Base-by-base conservation (phyloP, 345 rosid species). In the Schrenkiella parvula region DNA sequence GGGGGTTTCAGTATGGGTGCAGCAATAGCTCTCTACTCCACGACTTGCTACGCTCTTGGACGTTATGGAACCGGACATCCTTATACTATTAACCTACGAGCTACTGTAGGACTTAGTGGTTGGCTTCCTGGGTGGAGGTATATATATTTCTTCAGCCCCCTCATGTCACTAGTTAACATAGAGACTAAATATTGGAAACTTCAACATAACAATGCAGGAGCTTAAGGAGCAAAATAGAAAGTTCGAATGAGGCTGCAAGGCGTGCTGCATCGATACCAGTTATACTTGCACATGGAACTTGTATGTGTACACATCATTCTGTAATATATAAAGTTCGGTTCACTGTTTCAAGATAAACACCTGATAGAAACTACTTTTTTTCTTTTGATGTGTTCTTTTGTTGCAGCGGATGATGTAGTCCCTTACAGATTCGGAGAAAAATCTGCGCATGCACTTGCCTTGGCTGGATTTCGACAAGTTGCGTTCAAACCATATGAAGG, bases 1-100 rank as follows among this genome's bases (percentile, higher is more conserved):
- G 92, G 92, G 56, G 96, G 96, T 53, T 89, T 89, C 79, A 87
- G 96, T 59, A 87, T 89, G 91, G 93, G 93, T 72, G 89, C 93
- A 56, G 91, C 96, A 56, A 73, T 68, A 23, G 87, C 92, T 43
- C 88, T 87, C 28, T 80, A 85, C 79, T 87, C 92, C 50, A 85
- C 88, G 2, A 85, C 87, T 3, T 87, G 89, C 69, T 84, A 50
- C 9, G 61, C 75, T 65, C 79, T 84, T 64, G 87, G 92, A 25
- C 83, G 82, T 34, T 84, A 84, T 37, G 84, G 87, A 54, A 81
- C 70, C 0, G 84, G 88, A 48, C 82, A 80, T 56, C 72, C 59
- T 8, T 87, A 85, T 29, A 77, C 84, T 12, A 71, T 81, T 28
- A 84, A 81, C 78, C 73, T 84, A 17, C 80, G 84, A 58, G 87